Evolutionary conservation across 2,329 filamentous ascomycete species (phyloP).

Genomic region (Fusarium coicis): DNA sequence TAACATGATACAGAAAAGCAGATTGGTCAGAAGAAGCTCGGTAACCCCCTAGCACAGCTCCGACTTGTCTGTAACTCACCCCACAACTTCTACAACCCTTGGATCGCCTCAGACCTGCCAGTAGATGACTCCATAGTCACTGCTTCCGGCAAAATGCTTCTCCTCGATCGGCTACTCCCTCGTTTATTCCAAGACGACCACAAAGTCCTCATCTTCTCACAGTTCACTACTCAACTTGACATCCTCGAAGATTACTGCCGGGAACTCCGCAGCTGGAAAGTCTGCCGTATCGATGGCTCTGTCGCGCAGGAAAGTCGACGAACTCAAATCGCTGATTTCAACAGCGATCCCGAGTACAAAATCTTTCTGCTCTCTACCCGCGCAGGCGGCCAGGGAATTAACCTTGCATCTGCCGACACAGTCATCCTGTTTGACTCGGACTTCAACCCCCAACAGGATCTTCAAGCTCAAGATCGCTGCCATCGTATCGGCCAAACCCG

Average conservation of each 20-base stretch:
- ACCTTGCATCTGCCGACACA: conserved; percentile 89
- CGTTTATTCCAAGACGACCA: conserved; percentile 78
- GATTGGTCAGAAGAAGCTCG: conserved; percentile 89
- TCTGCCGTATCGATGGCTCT: conserved; percentile 90
- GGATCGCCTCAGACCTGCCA: conserved; percentile 68
- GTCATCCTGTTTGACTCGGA: conserved; percentile 90
- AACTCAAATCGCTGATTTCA: conserved; percentile 79
- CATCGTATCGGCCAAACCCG: conserved; percentile 94
- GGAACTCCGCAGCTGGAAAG: conserved; percentile 80
- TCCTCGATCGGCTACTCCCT: conserved; percentile 87
- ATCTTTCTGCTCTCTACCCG: conserved; percentile 91
- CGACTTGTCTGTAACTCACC: conserved; percentile 93
- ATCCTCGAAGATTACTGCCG: conserved; percentile 86
- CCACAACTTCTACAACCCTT: conserved; percentile 97
- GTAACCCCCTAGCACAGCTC: conserved; percentile 92
- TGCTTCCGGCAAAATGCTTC: conserved; percentile 93
- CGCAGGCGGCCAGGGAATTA: conserved; percentile 95
- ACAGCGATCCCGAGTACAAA: conserved; percentile 70
- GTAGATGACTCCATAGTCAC: conserved; percentile 86
- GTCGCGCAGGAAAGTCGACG: conserved; percentile 80
- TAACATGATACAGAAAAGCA: conserved; percentile 71
- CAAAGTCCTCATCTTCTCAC: conserved; percentile 95
- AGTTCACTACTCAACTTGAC: conserved; percentile 95
- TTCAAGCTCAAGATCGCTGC: conserved; percentile 95
- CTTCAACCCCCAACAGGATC: conserved; percentile 96